Conservation (phyloP, 306 rosid genomes). For the Glycine soja region DNA sequence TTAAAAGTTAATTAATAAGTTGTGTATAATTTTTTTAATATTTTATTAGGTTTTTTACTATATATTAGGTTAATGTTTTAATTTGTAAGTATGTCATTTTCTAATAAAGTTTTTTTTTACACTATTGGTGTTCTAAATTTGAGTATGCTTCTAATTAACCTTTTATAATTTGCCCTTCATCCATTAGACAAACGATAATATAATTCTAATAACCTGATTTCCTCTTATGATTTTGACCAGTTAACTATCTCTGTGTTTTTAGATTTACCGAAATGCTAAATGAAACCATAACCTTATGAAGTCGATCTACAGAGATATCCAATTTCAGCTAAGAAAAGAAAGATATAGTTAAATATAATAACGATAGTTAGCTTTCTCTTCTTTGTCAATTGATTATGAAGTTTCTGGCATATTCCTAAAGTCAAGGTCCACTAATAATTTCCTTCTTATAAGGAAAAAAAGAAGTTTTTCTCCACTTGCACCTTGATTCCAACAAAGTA, state of each 20-base stretch:
- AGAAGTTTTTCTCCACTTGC: neutral
- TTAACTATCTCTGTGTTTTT: neutral
- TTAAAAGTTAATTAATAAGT: no score
- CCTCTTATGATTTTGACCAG: slow-evolving; percentile 34
- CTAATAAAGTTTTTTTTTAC: no score
- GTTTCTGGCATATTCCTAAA: slow-evolving; percentile 35
- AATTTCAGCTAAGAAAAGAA: neutral
- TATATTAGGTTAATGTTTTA: no score
- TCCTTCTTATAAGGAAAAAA: neutral
- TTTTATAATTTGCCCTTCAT: neutral
- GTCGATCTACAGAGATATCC: neutral
- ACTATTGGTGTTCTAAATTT: no score
- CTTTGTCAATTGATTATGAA: slow-evolving; percentile 11
- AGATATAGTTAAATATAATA: neutral
- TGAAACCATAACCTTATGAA: neutral
- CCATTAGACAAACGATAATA: slow-evolving; percentile 11
- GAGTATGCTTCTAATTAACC: neutral
- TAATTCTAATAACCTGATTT: neutral
- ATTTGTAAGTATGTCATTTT: no score
- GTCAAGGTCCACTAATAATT: neutral
- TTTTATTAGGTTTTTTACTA: no score
- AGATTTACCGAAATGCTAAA: neutral
- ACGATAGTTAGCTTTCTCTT: slow-evolving; percentile 2
- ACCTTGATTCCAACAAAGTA: neutral
- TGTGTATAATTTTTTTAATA: no score